Percentiles rank a stretch among this genome's conserved stretches.
phyloP scores from a whole-genome alignment of 1,139 yeast species.

The Saccharomycopsis phalli region DNA sequence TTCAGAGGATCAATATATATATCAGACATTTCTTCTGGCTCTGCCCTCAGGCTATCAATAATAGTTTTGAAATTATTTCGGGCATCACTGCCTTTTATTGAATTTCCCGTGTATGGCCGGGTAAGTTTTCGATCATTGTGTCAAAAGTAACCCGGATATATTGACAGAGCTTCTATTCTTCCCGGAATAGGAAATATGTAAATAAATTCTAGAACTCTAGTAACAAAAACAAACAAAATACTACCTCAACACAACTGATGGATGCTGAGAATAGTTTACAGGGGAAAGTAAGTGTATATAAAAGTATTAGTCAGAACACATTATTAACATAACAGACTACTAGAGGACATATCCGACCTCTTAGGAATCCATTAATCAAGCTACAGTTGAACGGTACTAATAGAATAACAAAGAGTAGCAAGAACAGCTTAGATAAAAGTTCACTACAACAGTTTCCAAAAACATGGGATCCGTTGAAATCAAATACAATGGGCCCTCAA shows the following conservation, averaged over 20 bases:
- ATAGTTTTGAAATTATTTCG: too few species aligned
- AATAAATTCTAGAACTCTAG: too few species aligned
- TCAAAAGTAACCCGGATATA: too few species aligned
- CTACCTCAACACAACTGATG: background rate
- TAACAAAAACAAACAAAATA: background rate
- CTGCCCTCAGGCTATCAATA: too few species aligned
- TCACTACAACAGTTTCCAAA: constrained; percentile 5
- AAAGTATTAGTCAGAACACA: background rate
- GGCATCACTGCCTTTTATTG: too few species aligned
- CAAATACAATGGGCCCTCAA: constrained; percentile 9
- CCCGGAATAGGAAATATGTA: too few species aligned
- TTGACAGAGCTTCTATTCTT: too few species aligned
- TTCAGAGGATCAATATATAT: constrained; percentile 35
- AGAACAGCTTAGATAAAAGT: background rate
- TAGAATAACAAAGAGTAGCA: constrained; percentile 3
- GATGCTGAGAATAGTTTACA: background rate
- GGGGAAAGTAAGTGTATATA: background rate
- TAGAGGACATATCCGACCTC: background rate
- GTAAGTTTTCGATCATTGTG: too few species aligned
- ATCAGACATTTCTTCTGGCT: constrained; percentile 26
- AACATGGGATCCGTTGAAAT: constrained; percentile 2
- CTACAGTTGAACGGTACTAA: constrained; percentile 16
- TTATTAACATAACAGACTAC: background rate
- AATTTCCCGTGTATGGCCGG: too few species aligned
- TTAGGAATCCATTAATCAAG: constrained; percentile 18